Base-by-base conservation (phyloP, 2,329 filamentous ascomycete species). In the Akanthomyces uredinophilus region DNA sequence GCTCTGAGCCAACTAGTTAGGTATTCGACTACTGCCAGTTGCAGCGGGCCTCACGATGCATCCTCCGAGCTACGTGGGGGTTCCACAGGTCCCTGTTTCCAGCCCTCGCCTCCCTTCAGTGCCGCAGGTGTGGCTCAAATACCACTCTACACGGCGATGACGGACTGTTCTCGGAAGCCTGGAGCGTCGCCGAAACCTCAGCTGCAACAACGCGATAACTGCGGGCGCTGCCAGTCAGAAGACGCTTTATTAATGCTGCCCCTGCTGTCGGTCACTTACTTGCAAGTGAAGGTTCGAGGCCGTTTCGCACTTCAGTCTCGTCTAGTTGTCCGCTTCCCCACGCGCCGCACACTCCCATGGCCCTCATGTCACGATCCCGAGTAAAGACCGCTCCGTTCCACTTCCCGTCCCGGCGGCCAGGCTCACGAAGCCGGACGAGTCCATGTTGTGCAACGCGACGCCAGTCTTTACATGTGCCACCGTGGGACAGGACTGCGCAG, bases 61-160 rank as follows among this genome's bases (percentile, higher is more conserved):
- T 51, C 37, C 24, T 51, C 24, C 13, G 13, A 41, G 27, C 35
- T 37, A 35, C 47, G 57, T 41, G 47, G 49, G 39, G 20, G 47
- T 37, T 16, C n/a, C 20, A 24, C 54, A 24, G 22, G 44, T 50
- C 46, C 32, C 44, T 8, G 32, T 50, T 43, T 43, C 56, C 13
- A 47, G 47, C 32, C 18, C 53, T 51, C 29, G 27, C 32, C 46
- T 24, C 46, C 41, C 18, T 13, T 49, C 29, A 47, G 7, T 47
- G 29, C 11, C 11, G 16, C 16, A 46, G 47, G 37, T 50, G 46
- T 60, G 56, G 56, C 47, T 41, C 46, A 37, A 46, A 54, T 61
- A 61, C 51, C 39, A 61, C 59, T 43, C 59, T 55, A 27, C 43
- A 49, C 32, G 41, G 43, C 59, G 43, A 61, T 39, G n/a, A 24